Evolutionary conservation across 352 stramenopile species (phyloP), one percentile per base, ranked within the genome.

Genomic region (Phytophthora kernoviae): DNA sequence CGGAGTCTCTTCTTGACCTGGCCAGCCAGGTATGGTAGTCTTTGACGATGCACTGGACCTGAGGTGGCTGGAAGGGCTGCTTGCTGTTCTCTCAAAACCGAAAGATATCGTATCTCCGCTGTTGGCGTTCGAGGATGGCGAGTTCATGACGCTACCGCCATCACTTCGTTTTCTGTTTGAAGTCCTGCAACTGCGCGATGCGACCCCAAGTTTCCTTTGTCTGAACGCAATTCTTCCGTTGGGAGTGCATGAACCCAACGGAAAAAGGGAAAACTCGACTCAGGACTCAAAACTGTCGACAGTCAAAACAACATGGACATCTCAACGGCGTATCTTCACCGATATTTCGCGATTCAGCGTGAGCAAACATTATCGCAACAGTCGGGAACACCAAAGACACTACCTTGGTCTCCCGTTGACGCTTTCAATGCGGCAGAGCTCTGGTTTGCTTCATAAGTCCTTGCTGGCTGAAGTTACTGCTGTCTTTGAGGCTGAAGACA

Each of bases 111-210:
- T 39, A 11, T 36, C 44, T 1, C 14, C 42, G 0, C 12, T 77
- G 7, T 11, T 83, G 1, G 43, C 48, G 8, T 83, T 87, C 17
- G 15, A 73, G 14, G 70, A 81, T 30, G 71, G 76, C 4, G 74
- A 77, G 40, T 79, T 83, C 51, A 85, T 88, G 75, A 87, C 75
- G 0, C 34, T 87, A 1, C 79, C 83, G 1, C 77, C 81, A 2
- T 89, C 90, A 20, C 21, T 93, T 12, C 80, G 72, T 0, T 75
- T 93, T 21, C 1, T 87, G 0, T 91, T 91, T 26, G 84, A 93
- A 51, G 70, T 77, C 0, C 41, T 82, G 9, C 58, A 65, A 2
- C 52, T 88, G 18, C 33, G 51, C 0, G 26, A 80, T 33, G 77
- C 66, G 0, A 79, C 74, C 2, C 77, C 79, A 0, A 54, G 20